Percentiles rank a stretch among this genome's conserved stretches.
Evolutionary conservation across 768 basidiomycete species (phyloP).

Genomic region (Erythrobasidium yunnanense): DNA sequence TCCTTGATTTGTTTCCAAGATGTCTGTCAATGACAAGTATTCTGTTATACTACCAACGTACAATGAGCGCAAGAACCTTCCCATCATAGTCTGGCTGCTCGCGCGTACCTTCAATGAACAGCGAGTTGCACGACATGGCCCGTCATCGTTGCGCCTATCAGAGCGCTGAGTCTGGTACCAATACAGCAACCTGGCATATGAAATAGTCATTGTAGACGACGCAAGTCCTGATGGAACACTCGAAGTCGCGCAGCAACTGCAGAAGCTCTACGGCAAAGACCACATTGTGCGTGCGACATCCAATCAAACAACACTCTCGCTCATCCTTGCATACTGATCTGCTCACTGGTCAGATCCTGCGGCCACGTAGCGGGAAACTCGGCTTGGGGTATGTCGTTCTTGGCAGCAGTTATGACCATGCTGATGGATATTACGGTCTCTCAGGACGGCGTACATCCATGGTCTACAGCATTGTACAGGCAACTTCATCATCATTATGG

Average conservation of each 20-base stretch:
- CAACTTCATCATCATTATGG: conserved; percentile 93
- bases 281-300: conserved; percentile 63
- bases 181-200: conserved; percentile 62
- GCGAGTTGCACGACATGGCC: too few relatives aligned
- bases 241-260: conserved; percentile 69
- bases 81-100: conserved; percentile 74
- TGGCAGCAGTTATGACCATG: background rate
- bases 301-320: too few relatives aligned
- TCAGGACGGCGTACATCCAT: conserved; percentile 81
- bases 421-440: background rate
- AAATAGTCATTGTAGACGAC: conserved; percentile 82
- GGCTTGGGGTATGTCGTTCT: conserved; percentile 60
- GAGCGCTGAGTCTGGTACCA: too few relatives aligned
- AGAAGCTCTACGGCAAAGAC: conserved; percentile 69
- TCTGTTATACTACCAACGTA: conserved; percentile 80
- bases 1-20: background rate
- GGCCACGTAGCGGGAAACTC: conserved; percentile 78
- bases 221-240: conserved; percentile 87
- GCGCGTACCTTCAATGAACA: conserved; percentile 64
- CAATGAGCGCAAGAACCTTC: conserved; percentile 84
- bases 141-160: too few relatives aligned
- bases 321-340: background rate
- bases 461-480: conserved; percentile 79
- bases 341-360: conserved; percentile 51
- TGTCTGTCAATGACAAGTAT: conserved; percentile 25